Evolutionary conservation across 2,329 filamentous ascomycete species (phyloP).

Genomic region (Xylariaceae sp.): DNA sequence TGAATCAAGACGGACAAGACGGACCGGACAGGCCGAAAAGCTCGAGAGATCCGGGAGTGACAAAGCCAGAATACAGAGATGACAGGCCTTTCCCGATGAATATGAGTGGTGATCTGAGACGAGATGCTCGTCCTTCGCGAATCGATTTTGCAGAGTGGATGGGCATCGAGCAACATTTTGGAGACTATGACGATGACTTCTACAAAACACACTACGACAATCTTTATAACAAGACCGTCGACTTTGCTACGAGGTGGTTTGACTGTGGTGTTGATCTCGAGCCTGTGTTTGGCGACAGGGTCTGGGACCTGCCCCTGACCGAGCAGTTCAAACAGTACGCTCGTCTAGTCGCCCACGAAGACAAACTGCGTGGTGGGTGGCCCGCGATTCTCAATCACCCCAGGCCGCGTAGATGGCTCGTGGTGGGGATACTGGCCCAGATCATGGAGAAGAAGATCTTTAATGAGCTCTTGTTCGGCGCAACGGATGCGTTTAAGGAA

Average conservation of each 20-base stretch:
- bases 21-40: neutral
- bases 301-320: conserved; percentile 33
- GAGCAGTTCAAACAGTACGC: conserved; percentile 41
- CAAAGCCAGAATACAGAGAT: neutral
- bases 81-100: neutral
- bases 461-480: conserved; percentile 45
- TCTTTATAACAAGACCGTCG: conserved; percentile 31
- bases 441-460: conserved; percentile 44
- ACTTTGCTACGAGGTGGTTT: conserved; percentile 36
- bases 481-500: conserved; percentile 24
- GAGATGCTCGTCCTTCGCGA: conserved; percentile 25
- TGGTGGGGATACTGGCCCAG: conserved; percentile 42
- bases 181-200: conserved; percentile 30
- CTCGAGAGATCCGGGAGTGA: too few species aligned
- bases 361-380: conserved; percentile 40
- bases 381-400: conserved; percentile 36
- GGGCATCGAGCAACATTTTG: conserved; percentile 18
- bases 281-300: conserved; percentile 18
- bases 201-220: conserved; percentile 30
- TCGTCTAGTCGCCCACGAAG: conserved; percentile 39
- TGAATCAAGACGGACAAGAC: neutral
- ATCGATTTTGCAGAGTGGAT: conserved; percentile 28
- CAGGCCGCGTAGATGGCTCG: conserved; percentile 38
- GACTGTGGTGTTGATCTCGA: conserved; percentile 19
- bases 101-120: neutral